A percentile compares a stretch with the other conserved stretches of the same genome.
phyloP scores from a whole-genome alignment of 2,329 filamentous ascomycete genomes.

The Mycosphaerella arachidis region DNA sequence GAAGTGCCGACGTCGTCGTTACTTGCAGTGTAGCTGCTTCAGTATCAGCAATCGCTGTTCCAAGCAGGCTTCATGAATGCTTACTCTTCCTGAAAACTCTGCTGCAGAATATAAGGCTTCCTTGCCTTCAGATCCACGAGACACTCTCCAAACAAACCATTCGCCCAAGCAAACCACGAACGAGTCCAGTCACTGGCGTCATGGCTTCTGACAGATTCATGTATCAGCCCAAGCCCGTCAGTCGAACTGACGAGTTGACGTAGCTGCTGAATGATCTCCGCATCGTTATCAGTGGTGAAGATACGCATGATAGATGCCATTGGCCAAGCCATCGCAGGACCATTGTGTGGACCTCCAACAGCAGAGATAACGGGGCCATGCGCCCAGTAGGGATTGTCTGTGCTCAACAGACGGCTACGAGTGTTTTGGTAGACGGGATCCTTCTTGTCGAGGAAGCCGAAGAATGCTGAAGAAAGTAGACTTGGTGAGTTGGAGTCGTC shows the following conservation, averaged over 20 bases:
- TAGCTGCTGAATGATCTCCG: slow-evolving; percentile 41
- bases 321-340: slow-evolving; percentile 43
- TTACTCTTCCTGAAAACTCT: slow-evolving; percentile 38
- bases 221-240: slow-evolving; percentile 43
- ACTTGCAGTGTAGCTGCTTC: not conserved
- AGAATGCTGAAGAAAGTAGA: slow-evolving; percentile 42
- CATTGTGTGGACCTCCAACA: slow-evolving; percentile 45
- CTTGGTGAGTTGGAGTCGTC: slow-evolving; percentile 67
- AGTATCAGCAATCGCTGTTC: not conserved
- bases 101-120: slow-evolving; percentile 40
- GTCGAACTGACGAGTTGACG: slow-evolving; percentile 42
- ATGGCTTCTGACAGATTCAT: slow-evolving; percentile 47
- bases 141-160: slow-evolving; percentile 48
- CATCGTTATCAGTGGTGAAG: slow-evolving; percentile 42
- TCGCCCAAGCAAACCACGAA: slow-evolving; percentile 49
- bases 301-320: slow-evolving; percentile 47
- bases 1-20: slow-evolving; percentile 4
- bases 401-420: slow-evolving; percentile 38
- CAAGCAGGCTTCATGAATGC: not conserved
- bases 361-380: slow-evolving; percentile 44
- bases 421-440: slow-evolving; percentile 42
- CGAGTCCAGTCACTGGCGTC: slow-evolving; percentile 42
- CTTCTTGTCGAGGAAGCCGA: slow-evolving; percentile 17
- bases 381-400: slow-evolving; percentile 46
- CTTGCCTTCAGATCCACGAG: slow-evolving; percentile 42